Evolutionary conservation across 176 grass and related monocot species (phyloP).

Genomic region (Cenchrus fungigraminus): DNA sequence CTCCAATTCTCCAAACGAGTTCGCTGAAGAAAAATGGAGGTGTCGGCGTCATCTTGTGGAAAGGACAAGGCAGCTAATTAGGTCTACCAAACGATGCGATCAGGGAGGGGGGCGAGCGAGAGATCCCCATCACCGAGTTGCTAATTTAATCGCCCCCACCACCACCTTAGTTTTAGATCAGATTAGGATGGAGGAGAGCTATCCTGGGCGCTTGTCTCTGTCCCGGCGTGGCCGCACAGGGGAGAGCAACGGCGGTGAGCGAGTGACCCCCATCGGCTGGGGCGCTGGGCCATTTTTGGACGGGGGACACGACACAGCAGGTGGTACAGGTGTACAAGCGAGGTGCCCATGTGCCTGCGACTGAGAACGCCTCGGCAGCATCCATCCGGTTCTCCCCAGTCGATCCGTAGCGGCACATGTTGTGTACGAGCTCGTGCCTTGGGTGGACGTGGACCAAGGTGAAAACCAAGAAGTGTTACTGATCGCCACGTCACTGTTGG

Average conservation of each 20-base stretch:
- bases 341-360: background rate
- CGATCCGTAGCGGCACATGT: background rate
- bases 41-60: background rate
- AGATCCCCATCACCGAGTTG: conserved; percentile 3
- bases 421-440: background rate
- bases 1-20: background rate
- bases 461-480: no score
- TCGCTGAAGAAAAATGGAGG: background rate
- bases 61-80: conserved; percentile 49
- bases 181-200: background rate
- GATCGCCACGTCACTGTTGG: no score
- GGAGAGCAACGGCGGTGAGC: background rate
- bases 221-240: background rate
- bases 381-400: background rate
- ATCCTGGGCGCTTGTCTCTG: background rate
- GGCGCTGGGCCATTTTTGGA: no score
- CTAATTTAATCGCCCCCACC: background rate
- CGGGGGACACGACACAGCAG: background rate
- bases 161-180: background rate
- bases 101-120: background rate
- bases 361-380: background rate
- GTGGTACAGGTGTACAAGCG: conserved; percentile 11
- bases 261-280: background rate
- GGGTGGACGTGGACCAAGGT: background rate
- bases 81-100: conserved; percentile 42